Conservation (phyloP, 2,329 filamentous ascomycete species). For the Colletotrichum liriopes region DNA sequence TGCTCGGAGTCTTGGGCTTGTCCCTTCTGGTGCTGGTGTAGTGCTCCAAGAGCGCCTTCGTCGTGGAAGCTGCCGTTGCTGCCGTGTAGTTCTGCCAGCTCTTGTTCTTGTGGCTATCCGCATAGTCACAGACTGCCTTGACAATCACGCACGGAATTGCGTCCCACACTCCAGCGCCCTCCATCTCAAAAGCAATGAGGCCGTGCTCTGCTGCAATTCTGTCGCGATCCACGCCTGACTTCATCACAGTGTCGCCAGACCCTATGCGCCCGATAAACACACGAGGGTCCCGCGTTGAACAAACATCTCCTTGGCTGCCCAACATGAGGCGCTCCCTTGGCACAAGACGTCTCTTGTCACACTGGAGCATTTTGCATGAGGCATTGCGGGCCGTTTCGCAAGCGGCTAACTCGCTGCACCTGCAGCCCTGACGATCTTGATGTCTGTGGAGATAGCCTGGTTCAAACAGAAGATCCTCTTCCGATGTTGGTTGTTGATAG, state of each 20-base stretch:
- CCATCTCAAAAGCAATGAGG: constrained; percentile 28
- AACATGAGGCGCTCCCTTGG: constrained; percentile 18
- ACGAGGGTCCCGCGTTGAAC: not conserved
- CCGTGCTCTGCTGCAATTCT: not conserved
- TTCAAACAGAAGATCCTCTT: constrained; percentile 50
- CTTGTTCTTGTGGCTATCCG: not conserved
- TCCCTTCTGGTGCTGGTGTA: not conserved
- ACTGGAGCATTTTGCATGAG: constrained; percentile 47
- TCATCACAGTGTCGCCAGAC: constrained; percentile 53
- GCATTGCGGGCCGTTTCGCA: constrained; percentile 43
- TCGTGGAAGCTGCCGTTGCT: not conserved
- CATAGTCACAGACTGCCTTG: not conserved
- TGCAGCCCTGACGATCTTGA: constrained; percentile 21
- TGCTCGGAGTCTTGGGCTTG: not conserved
- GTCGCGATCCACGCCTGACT: constrained; percentile 36
- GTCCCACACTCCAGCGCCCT: constrained; percentile 17
- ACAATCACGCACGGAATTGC: not conserved
- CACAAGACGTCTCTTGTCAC: constrained; percentile 35
- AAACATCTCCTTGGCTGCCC: not conserved
- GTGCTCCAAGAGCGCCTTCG: not conserved
- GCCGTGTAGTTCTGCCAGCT: not conserved
- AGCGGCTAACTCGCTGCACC: constrained; percentile 25
- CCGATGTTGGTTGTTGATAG: constrained; percentile 48
- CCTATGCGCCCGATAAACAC: constrained; percentile 21
- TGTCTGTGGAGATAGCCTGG: constrained; percentile 53